Percentiles rank a stretch among this genome's conserved stretches.
These are phyloP conservation scores for Crithidia sp. DNA, from an alignment of 208 protist species.

Conservation along the genomic window DNA sequence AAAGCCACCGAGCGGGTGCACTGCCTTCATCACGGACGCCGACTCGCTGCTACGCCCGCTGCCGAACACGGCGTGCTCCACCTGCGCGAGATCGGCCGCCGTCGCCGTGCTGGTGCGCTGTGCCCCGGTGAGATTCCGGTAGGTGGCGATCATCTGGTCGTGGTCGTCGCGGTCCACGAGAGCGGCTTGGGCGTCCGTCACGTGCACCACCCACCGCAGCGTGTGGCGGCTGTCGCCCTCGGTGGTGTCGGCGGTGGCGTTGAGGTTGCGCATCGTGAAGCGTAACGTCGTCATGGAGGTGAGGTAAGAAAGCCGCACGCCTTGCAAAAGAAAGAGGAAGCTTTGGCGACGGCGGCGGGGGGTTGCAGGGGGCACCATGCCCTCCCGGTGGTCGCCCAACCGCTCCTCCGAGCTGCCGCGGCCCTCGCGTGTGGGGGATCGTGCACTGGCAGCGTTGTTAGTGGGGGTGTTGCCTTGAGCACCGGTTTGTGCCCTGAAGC, in stretches of 20 bases:
- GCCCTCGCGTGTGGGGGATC: not conserved
- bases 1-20: conserved; percentile 73
- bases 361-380: not conserved
- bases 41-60: conserved; percentile 12
- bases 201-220: conserved; percentile 67
- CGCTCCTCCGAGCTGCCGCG: not conserved
- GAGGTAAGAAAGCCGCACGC: conserved; percentile 75
- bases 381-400: not conserved
- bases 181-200: conserved; percentile 67
- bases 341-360: conserved; percentile 29
- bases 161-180: conserved; percentile 89
- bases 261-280: conserved; percentile 62
- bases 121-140: conserved; percentile 15
- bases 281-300: conserved; percentile 85
- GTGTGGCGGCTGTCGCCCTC: conserved; percentile 34
- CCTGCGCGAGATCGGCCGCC: conserved; percentile 1
- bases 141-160: conserved; percentile 57
- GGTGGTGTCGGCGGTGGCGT: conserved; percentile 55
- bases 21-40: conserved; percentile 32
- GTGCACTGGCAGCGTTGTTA: not conserved
- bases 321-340: conserved; percentile 75
- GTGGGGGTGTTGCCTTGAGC: too few relatives aligned
- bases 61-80: not conserved
- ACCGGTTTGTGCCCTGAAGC: too few relatives aligned
- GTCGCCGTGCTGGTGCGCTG: not conserved